Conservation (phyloP, 2,329 filamentous ascomycete genomes). For the Nigrospora sphaerica region DNA sequence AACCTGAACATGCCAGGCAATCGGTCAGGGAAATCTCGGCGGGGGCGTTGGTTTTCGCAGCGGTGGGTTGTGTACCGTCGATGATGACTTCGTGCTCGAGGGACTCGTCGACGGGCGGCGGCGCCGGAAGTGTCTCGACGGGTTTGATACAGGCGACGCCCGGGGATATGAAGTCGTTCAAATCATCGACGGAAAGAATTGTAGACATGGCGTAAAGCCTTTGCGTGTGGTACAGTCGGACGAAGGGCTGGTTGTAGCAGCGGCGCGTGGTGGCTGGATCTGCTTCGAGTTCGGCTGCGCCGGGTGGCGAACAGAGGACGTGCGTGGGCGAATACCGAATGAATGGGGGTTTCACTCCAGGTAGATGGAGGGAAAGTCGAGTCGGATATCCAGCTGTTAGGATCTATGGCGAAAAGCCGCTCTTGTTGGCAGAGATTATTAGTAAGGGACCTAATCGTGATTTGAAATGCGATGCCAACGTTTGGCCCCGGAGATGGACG, state of each 20-base stretch:
- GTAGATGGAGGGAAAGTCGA: background rate
- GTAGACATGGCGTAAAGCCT: constrained; percentile 73
- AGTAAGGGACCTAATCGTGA: background rate
- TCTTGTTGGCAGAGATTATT: background rate
- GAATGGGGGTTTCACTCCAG: background rate
- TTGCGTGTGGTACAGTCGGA: background rate
- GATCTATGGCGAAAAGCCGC: background rate
- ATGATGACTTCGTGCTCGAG: constrained; percentile 81
- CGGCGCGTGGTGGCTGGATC: no score
- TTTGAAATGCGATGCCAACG: constrained; percentile 8
- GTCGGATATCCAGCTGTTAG: background rate
- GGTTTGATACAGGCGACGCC: constrained; percentile 98
- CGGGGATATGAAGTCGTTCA: constrained; percentile 98
- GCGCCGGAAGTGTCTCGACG: constrained; percentile 77
- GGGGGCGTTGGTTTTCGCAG: constrained; percentile 51
- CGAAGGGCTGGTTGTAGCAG: background rate
- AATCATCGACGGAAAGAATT: constrained; percentile 90
- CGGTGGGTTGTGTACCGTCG: constrained; percentile 63
- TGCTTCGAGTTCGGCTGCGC: no score
- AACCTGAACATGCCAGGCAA: constrained; percentile 94
- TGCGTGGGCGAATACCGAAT: no score
- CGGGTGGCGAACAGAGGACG: no score
- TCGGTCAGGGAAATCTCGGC: constrained; percentile 95
- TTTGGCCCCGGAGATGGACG: constrained; percentile 1
- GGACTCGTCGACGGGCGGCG: constrained; percentile 33